Conservation (phyloP, 164 flowering plant species). For the Liquidambar formosana region DNA sequence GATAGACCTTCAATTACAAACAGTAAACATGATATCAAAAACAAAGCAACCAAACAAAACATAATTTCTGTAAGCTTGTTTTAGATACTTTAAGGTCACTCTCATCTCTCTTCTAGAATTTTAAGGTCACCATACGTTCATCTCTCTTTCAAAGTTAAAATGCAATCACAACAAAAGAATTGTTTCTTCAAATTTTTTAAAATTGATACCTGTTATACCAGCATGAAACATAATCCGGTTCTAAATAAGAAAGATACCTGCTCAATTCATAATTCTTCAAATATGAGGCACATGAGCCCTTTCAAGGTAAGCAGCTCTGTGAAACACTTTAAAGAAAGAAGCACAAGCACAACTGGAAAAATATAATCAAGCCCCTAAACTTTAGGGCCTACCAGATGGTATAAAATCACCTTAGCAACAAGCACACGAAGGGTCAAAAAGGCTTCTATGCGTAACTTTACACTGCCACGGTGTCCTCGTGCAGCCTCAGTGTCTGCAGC, state of each 20-base stretch:
- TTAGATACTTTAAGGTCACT: too few species aligned
- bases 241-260: neutral
- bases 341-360: neutral
- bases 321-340: neutral
- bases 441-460: conserved; percentile 78
- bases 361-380: neutral
- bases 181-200: too few species aligned
- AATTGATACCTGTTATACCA: neutral
- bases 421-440: conserved; percentile 74
- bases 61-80: too few species aligned
- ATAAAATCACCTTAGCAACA: conserved; percentile 69
- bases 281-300: neutral
- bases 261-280: neutral
- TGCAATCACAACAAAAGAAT: neutral
- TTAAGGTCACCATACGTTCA: neutral
- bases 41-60: too few species aligned
- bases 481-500: conserved; percentile 81
- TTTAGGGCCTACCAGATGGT: neutral
- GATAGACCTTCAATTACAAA: too few species aligned
- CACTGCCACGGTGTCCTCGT: conserved; percentile 88
- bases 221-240: neutral
- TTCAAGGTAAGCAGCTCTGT: neutral
- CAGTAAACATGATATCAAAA: too few species aligned
- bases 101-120: too few species aligned
- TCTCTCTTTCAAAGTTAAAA: neutral